Base-by-base conservation (phyloP, 2,329 filamentous ascomycete species). In the Epichloe hybrida region DNA sequence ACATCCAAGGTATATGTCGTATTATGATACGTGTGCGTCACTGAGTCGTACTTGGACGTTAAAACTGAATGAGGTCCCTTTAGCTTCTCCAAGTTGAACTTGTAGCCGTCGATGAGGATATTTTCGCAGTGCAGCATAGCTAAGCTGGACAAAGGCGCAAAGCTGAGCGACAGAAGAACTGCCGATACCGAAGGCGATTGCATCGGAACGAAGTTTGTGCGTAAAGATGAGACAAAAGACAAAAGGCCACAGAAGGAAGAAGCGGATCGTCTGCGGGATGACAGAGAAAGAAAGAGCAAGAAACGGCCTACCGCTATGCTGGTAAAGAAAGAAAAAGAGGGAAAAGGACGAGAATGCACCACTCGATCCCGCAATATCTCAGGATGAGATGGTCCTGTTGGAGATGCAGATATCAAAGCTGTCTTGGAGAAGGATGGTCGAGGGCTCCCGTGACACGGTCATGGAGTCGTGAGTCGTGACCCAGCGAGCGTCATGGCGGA, bases 1-100 rank as follows among this genome's bases (percentile, higher is more conserved):
- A 94, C 73, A 60, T 94, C 85, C 52, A 94, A 63, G 1, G 86
- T 90, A 66, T 88, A 94, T 42, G 87, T 91, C 27, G 81, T 88
- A 65, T 93, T 93, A 52, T 58, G 57, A 50, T 67, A 61, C 53
- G 72, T 73, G 31, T 78, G 71, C 15, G 72, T 72, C 15, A 72
- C 74, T 20, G 74, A 73, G 36, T 74, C 66, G 55, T 73, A 71
- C 57, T 72, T 72, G 60, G 70, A 72, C 46, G 79, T 79, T 50
- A 87, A 74, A 38, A 88, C 81, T 0, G 81, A 79, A 63, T 84
- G 84, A 36, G 84, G 82, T 1, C 85, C 86, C 5, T 69, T 72
- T 7, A 90, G 75, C 55, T 72, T 66, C 27, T 71, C 70, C 34
- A 91, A 71, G 66, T 89, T 74, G 65, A 84, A 90, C 34, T 69